Evolutionary conservation across 495 filamentous ascomycete species (phyloP), one percentile per base, ranked within the genome.

Genomic region (Aspergillus sparsus): DNA sequence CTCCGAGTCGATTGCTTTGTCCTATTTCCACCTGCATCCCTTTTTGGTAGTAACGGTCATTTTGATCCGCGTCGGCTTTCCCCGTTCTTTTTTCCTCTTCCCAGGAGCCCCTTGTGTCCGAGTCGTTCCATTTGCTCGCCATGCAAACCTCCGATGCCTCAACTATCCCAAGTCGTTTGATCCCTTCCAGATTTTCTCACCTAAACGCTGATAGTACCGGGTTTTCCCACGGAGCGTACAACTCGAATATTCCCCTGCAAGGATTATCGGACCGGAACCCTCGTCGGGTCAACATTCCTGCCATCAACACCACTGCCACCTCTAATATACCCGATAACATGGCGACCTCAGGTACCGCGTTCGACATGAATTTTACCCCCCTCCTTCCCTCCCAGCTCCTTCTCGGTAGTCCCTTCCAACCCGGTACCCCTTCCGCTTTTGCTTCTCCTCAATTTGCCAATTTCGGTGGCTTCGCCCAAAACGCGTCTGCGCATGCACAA

Each of bases 351-450:
- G 92, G 90, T 54, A 92, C 90, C 41, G 91, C 83, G 35, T 96
- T 90, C 68, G 93, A 98, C 70, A 97, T 98, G 95, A 93, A 97
- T 74, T 97, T 97, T 74, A 97, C 94, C 45, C 93, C 95, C 49
- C 82, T 98, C 60, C 83, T 98, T 9, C 94, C 94, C 12, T 97
- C 94, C 7, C 90, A 96, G 74, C 83, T 98, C 64, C 85, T 98
- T 27, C 86, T 98, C 27, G 94, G 94, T 36, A 97, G 92, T 74
- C 94, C 94, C 12, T 98, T 98, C 71, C 93, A 98, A 74, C 92
- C 94, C 7, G 94, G 93, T 39, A 96, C 90, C 9, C 93, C 93
- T 6, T 89, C 88, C 32, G 86, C 89, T 34, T 98, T 98, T 74
- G 84, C 87, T 39, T 96, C 89, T 34, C 89, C 94, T 3, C 93